Percentiles rank a stretch among this genome's conserved stretches.
These are phyloP conservation scores for Mycena haematopus DNA, from an alignment of 768 basidiomycete species.

Conservation along the genomic window DNA sequence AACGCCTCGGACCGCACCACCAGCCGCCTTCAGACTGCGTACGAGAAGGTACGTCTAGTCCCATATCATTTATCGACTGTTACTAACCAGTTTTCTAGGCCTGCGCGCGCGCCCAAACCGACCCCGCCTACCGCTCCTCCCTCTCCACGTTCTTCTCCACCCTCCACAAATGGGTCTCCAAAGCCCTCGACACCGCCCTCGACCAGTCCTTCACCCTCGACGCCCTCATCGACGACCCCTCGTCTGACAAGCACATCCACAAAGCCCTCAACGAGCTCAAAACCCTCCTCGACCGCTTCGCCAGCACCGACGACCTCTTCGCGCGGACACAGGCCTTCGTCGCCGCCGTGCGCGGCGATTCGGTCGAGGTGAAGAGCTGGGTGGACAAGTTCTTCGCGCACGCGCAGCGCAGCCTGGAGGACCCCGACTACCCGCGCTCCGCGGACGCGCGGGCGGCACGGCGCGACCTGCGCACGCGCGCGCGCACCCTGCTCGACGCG, in stretches of 20 bases:
- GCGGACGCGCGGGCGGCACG: constrained; percentile 52
- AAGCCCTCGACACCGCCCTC: constrained; percentile 55
- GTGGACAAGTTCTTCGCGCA: constrained; percentile 59
- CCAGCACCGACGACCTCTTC: constrained; percentile 59
- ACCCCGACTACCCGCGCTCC: constrained; percentile 58
- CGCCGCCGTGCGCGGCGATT: constrained; percentile 58
- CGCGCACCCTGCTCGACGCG: constrained; percentile 54
- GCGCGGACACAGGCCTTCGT: constrained; percentile 49
- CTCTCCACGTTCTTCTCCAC: constrained; percentile 64
- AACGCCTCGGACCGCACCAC: constrained; percentile 52
- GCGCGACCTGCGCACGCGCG: constrained; percentile 54
- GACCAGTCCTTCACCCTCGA: constrained; percentile 51
- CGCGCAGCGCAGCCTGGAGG: constrained; percentile 52
- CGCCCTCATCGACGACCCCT: constrained; percentile 18
- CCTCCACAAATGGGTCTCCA: constrained; percentile 62
- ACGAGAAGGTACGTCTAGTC: constrained; percentile 50
- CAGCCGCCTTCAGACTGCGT: constrained; percentile 55
- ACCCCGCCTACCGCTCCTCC: constrained; percentile 62
- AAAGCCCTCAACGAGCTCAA: constrained; percentile 39
- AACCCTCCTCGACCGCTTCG: constrained; percentile 55
- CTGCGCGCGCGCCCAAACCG: constrained; percentile 67
- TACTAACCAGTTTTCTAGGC: constrained; percentile 45
- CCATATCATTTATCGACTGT: background rate
- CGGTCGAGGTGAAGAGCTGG: constrained; percentile 55
- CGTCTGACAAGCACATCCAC: constrained; percentile 22